phyloP scores from a whole-genome alignment of 345 rosid species.

The Murraya koenigii region DNA sequence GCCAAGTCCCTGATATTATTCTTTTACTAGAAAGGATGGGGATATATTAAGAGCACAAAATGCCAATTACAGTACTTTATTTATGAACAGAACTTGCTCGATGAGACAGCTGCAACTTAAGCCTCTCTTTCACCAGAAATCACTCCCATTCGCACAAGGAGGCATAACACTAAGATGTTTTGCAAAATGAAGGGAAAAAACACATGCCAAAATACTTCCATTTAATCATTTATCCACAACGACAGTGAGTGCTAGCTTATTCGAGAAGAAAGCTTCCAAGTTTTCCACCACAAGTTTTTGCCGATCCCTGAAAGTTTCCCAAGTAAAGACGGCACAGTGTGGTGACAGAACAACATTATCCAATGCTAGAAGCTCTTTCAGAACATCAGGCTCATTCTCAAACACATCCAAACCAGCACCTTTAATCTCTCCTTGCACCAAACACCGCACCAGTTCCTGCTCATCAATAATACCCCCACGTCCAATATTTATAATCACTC shows the following conservation, averaged over 20 bases:
- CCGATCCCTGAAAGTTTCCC: conserved; percentile 34
- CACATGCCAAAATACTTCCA: too few relatives aligned
- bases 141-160: background rate
- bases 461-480: conserved; percentile 49
- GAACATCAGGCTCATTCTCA: conserved; percentile 53
- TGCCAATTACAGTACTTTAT: background rate
- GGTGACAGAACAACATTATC: conserved; percentile 53
- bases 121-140: background rate
- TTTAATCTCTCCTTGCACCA: conserved; percentile 43
- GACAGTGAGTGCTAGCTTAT: conserved; percentile 29
- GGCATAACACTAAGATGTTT: background rate
- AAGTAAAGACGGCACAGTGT: conserved; percentile 35
- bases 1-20: background rate
- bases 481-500: conserved; percentile 43
- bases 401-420: conserved; percentile 69
- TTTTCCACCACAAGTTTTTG: conserved; percentile 41
- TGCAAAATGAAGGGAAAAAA: too few relatives aligned
- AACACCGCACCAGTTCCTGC: conserved; percentile 43
- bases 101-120: background rate
- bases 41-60: background rate
- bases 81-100: background rate
- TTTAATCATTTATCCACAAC: background rate
- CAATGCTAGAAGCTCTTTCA: conserved; percentile 31
- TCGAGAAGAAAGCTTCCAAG: conserved; percentile 54
- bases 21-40: background rate